Evolutionary conservation across 2,329 filamentous ascomycete species (phyloP).

Genomic region (Aphanocladium album): DNA sequence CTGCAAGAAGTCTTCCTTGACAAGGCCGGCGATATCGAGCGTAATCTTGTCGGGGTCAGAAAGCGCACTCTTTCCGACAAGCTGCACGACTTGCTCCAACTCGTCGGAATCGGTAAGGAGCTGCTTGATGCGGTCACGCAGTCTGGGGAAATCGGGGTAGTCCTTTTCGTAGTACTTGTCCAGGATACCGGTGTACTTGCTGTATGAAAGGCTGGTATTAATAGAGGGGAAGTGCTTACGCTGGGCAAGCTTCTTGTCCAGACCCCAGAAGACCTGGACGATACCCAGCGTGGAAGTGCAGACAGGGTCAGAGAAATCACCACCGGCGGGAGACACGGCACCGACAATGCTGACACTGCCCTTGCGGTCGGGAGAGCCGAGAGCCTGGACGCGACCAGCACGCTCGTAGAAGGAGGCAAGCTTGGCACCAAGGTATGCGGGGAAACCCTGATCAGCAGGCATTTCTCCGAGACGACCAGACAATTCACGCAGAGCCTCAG

Average conservation of each 20-base stretch:
- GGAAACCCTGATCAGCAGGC: conserved; percentile 99
- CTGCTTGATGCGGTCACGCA: conserved; percentile 90
- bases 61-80: conserved; percentile 94
- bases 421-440: conserved; percentile 93
- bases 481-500: conserved; percentile 96
- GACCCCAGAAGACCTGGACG: conserved; percentile 99
- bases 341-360: conserved; percentile 97
- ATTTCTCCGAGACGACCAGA: conserved; percentile 98
- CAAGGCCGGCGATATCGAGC: conserved; percentile 79
- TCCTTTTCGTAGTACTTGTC: conserved; percentile 95
- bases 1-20: conserved; percentile 99
- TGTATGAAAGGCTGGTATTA: conserved; percentile 92
- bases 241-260: conserved; percentile 99
- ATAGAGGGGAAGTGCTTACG: conserved; percentile 99
- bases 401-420: conserved; percentile 99
- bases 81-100: conserved; percentile 95
- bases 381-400: conserved; percentile 77
- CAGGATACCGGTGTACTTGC: conserved; percentile 85
- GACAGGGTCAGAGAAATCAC: conserved; percentile 98
- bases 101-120: conserved; percentile 93
- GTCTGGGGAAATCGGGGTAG: conserved; percentile 86
- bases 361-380: conserved; percentile 82
- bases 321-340: conserved; percentile 92
- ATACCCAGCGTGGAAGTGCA: conserved; percentile 91
- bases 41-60: conserved; percentile 98